A percentile compares a stretch with the other conserved stretches of the same genome.
These are phyloP conservation scores for Zygosaccharomyces kombuchaensis DNA, from an alignment of 805 yeast species.

Conservation along the genomic window DNA sequence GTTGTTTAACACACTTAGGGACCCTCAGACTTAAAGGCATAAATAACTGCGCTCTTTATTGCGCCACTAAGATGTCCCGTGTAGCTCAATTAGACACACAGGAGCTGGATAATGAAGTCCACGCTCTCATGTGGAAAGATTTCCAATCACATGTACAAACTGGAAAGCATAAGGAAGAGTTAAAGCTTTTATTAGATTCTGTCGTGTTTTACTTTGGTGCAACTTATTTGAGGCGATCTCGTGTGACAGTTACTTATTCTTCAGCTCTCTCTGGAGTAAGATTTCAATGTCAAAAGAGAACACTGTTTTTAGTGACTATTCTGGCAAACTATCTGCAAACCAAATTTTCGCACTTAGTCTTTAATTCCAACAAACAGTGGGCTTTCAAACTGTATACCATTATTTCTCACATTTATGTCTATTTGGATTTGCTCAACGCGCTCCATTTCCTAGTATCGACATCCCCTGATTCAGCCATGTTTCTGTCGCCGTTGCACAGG, in stretches of 20 bases:
- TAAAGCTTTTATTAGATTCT: conserved; percentile 18
- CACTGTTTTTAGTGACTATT: conserved; percentile 17
- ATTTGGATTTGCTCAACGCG: conserved; percentile 8
- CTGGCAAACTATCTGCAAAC: conserved; percentile 15
- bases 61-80: conserved; percentile 13
- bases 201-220: conserved; percentile 22
- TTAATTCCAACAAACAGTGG: background rate
- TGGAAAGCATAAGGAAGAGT: conserved; percentile 15
- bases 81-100: conserved; percentile 25
- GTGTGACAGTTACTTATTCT: conserved; percentile 14
- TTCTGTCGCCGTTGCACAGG: conserved; percentile 20
- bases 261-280: conserved; percentile 19
- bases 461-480: conserved; percentile 2
- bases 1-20: background rate
- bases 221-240: background rate
- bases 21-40: no score
- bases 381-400: background rate
- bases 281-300: conserved; percentile 13
- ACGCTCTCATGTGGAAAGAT: conserved; percentile 15
- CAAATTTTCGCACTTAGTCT: conserved; percentile 15
- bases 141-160: conserved; percentile 11
- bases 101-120: conserved; percentile 21
- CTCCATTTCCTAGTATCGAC: conserved; percentile 7
- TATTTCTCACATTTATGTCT: conserved; percentile 5
- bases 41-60: no score